phyloP scores from a whole-genome alignment of 495 filamentous ascomycete genomes.

The Podospora didyma region DNA sequence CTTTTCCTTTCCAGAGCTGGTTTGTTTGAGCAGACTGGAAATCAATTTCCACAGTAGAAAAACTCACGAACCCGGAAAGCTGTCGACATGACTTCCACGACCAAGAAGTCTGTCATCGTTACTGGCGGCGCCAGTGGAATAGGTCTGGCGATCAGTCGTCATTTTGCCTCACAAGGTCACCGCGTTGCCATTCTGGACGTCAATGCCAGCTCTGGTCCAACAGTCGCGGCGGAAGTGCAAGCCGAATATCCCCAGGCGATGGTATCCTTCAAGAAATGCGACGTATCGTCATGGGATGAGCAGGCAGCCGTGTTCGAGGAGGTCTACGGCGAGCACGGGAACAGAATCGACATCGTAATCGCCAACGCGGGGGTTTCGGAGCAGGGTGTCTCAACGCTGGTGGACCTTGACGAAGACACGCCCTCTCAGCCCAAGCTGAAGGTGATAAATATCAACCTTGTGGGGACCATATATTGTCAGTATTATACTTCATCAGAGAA shows the following conservation, averaged over 20 bases:
- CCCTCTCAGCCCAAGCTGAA: slow-evolving; percentile 38
- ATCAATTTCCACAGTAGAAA: too few species aligned
- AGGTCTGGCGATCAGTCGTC: slow-evolving; percentile 44
- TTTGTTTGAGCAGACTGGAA: too few species aligned
- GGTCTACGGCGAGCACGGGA: slow-evolving; percentile 30
- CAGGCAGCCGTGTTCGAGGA: slow-evolving; percentile 42
- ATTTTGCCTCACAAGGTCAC: slow-evolving; percentile 44
- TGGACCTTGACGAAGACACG: slow-evolving; percentile 30
- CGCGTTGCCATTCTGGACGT: slow-evolving; percentile 51
- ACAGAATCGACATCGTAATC: slow-evolving; percentile 48
- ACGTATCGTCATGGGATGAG: slow-evolving; percentile 47
- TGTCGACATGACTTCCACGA: neutral
- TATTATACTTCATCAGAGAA: too few species aligned
- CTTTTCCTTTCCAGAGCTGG: too few species aligned
- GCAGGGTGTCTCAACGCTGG: slow-evolving; percentile 30
- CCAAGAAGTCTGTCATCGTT: slow-evolving; percentile 27
- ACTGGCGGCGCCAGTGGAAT: slow-evolving; percentile 54
- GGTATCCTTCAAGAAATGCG: slow-evolving; percentile 41
- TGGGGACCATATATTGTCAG: slow-evolving; percentile 48
- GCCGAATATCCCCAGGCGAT: slow-evolving; percentile 31
- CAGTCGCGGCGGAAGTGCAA: slow-evolving; percentile 28
- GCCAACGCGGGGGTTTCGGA: slow-evolving; percentile 55
- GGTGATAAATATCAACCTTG: slow-evolving; percentile 46
- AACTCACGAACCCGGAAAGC: too few species aligned
- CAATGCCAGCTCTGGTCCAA: slow-evolving; percentile 29